Evolutionary conservation across 208 protist species (phyloP).

Genomic region (Lotmaria passim): DNA sequence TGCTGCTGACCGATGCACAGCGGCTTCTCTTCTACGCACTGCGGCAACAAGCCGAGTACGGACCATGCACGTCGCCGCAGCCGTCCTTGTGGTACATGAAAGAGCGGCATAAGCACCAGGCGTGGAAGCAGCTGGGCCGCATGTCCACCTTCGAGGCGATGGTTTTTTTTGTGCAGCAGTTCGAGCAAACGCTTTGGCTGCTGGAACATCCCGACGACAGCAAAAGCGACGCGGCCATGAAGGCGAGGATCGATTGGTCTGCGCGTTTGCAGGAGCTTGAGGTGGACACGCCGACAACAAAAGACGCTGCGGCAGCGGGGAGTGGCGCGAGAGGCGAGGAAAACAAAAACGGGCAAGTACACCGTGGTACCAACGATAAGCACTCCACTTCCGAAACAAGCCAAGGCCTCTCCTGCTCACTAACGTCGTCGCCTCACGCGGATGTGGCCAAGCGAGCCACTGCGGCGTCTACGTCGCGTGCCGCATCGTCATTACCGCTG

Average conservation of each 20-base stretch:
- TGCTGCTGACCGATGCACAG: slow-evolving; percentile 53
- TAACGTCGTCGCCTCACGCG: not conserved
- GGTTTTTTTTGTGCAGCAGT: slow-evolving; percentile 81
- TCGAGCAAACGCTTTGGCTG: slow-evolving; percentile 37
- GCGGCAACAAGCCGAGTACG: slow-evolving; percentile 68
- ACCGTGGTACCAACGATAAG: not conserved
- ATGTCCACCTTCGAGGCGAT: slow-evolving; percentile 84
- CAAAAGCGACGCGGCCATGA: not conserved
- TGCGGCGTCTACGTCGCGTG: not conserved
- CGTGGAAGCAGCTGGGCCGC: slow-evolving; percentile 69
- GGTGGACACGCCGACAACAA: not conserved
- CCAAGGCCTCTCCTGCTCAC: not conserved
- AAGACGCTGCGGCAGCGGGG: not conserved
- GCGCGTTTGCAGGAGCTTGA: slow-evolving; percentile 19
- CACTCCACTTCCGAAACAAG: no score
- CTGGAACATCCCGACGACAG: slow-evolving; percentile 18
- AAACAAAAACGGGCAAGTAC: not conserved
- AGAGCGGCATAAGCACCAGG: slow-evolving; percentile 74
- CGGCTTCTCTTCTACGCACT: slow-evolving; percentile 83
- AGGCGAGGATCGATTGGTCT: slow-evolving; percentile 22
- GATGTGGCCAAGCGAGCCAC: not conserved
- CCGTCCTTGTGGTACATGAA: slow-evolving; percentile 69
- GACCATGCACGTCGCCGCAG: slow-evolving; percentile 58
- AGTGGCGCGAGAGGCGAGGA: not conserved
- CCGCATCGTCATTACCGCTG: no score